phyloP scores from a whole-genome alignment of 768 basidiomycete genomes.

The Coprinopsis marcescibilis region DNA sequence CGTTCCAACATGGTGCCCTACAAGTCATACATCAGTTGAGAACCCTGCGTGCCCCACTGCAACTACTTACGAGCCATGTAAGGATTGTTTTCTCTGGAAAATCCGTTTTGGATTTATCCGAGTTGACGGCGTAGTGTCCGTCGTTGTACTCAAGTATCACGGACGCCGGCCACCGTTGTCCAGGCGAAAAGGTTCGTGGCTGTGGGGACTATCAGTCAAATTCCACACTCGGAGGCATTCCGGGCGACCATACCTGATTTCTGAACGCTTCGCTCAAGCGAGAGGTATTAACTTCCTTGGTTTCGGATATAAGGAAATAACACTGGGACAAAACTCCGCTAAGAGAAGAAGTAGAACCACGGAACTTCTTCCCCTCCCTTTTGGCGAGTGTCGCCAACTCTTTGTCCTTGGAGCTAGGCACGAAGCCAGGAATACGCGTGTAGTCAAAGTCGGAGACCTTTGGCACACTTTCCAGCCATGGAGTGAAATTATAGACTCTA shows the following conservation, averaged over 20 bases:
- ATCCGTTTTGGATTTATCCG: constrained; percentile 35
- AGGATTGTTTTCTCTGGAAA: constrained; percentile 61
- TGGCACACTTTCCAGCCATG: constrained; percentile 68
- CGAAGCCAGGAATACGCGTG: constrained; percentile 65
- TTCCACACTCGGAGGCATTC: not conserved
- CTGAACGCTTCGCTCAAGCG: constrained; percentile 56
- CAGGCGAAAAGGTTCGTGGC: constrained; percentile 65
- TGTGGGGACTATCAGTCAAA: constrained; percentile 20
- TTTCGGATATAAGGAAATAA: constrained; percentile 79
- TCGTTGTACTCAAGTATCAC: constrained; percentile 61
- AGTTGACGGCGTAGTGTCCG: constrained; percentile 65
- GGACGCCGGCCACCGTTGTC: constrained; percentile 71
- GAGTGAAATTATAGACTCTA: constrained; percentile 78
- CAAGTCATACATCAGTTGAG: not conserved
- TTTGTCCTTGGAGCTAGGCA: constrained; percentile 77
- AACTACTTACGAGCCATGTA: constrained; percentile 58
- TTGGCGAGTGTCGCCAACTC: constrained; percentile 61
- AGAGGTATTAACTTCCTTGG: constrained; percentile 57
- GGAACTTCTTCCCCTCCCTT: constrained; percentile 53
- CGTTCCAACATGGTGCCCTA: constrained; percentile 90
- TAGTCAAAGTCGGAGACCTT: constrained; percentile 81
- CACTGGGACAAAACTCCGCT: constrained; percentile 81
- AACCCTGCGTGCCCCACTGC: not conserved
- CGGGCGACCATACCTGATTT: constrained; percentile 41
- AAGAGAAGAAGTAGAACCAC: constrained; percentile 87